Percentiles rank a stretch among this genome's conserved stretches.
Evolutionary conservation across 306 rosid species (phyloP).

Genomic region (Echinosophora koreensis): DNA sequence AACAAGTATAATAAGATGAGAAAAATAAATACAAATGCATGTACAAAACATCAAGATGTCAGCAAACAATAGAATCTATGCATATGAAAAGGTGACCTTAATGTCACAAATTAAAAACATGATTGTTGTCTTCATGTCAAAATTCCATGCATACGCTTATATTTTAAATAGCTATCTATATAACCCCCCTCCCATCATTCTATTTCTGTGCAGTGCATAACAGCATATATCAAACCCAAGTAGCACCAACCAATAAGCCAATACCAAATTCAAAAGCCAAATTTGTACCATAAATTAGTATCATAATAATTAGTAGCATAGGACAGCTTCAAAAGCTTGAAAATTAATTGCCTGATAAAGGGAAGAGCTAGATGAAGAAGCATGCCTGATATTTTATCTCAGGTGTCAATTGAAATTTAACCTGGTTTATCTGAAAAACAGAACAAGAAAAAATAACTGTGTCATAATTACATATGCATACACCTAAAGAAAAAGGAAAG

Average conservation of each 20-base stretch:
- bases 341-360: slow-evolving; percentile 32
- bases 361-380: slow-evolving; percentile 39
- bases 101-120: background rate
- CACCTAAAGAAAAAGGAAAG: slow-evolving; percentile 30
- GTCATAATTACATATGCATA: slow-evolving; percentile 20
- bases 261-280: slow-evolving; percentile 13
- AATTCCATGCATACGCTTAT: slow-evolving; percentile 3
- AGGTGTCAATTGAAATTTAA: slow-evolving; percentile 90
- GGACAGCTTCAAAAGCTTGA: slow-evolving; percentile 22
- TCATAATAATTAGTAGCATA: slow-evolving; percentile 1
- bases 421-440: slow-evolving; percentile 82
- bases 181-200: background rate
- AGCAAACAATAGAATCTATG: too few relatives aligned
- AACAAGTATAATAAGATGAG: slow-evolving; percentile 10
- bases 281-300: slow-evolving; percentile 19
- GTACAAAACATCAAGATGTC: background rate
- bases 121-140: background rate
- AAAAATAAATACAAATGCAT: background rate
- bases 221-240: slow-evolving; percentile 19
- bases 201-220: background rate
- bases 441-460: slow-evolving; percentile 36
- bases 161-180: background rate
- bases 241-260: slow-evolving; percentile 25
- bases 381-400: slow-evolving; percentile 95
- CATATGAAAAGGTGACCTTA: background rate